Evolutionary conservation across 2,329 filamentous ascomycete genomes (phyloP), one percentile per base, ranked within the genome.

Genomic region (Penicillium sp.): DNA sequence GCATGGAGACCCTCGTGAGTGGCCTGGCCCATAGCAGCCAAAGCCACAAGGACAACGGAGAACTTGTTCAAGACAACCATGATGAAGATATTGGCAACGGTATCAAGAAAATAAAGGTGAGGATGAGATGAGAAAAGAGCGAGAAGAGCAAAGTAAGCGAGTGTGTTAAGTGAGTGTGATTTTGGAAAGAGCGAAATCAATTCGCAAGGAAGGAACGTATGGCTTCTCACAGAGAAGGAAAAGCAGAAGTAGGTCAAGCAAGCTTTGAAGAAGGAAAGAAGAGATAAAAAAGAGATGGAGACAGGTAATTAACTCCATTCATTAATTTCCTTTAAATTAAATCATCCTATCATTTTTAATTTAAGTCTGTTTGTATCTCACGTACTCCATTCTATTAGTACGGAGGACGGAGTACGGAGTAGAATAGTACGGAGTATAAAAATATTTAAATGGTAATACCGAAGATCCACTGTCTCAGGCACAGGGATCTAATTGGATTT

Each of bases 11-110:
- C 63, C 38, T 70, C 63, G 51, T 63, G 61, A 38, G 61, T 64
- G 48, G 74, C 73, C 55, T 75, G 68, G 44, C 67, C 66, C 35
- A 71, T 49, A 35, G 71, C 67, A 52, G 70, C 74, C 51, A 76
- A 61, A 46, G 69, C 70, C 49, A 74, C 61, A 44, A 74, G 62
- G 53, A 67, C 69, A 51, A 74, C 40, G 40, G 71, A 69, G 57
- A 71, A 38, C 59, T 72, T 75, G 67, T 63, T 65, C 49, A 68
- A 59, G 59, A 75, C 64, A 46, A 72, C 69, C 74, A 77, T 77
- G 40, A 53, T 70, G 64, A 53, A 56, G 49, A 17, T 45, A n/a
- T 47, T 50, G 40, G 50, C 45, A 52, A 48, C 12, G 43, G 43
- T 40, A 38, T 22, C 16, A 40, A 53, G 17, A 38, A 35, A 22